Evolutionary conservation across 805 yeast species (phyloP), one percentile per base, ranked within the genome.

Genomic region (Wickerhamiella nectarea): DNA sequence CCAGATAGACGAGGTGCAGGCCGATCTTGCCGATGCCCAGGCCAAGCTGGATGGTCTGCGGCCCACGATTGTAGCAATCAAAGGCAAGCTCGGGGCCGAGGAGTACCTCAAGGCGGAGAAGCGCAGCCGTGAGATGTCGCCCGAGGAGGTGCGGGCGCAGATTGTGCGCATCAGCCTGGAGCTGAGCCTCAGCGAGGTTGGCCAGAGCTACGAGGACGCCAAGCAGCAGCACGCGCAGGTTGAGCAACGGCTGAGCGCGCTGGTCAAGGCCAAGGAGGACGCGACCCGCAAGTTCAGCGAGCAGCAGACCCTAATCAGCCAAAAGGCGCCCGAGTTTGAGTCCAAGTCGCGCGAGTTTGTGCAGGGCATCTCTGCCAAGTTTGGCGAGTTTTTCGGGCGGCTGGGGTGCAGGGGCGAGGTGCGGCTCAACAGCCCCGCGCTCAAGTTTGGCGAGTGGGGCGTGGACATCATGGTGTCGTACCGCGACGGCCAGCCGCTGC

Each of bases 331-430:
- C 7, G 43, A 22, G 19, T 33, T 40, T 18, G 31, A 40, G 38
- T 14, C 11, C 20, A 40, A 33, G 22, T 15, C 25, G n/a, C 25
- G 26, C n/a, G 25, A 15, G 24, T 17, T 40, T 11, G 34, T 34
- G 14, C 18, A 11, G 25, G 22, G 31, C 22, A 78, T 87, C 4
- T 78, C 93, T 0, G 49, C 52, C 1, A 75, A 77, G 44, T 91
- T 87, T 61, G 64, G 80, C 11, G 64, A 66, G 18, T 71, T 81
- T 41, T 84, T 91, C 58, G 65, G 68, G 4, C 67, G 73, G 8
- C 86, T 86, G 25, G 94, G 94, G 1, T 80, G 89, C 59, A 85
- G 78, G 20, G 98, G 98, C n/a, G 76, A 73, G 51, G 84, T 91
- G 4, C 58, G 61, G 29, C 65, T 86, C 34, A 68, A 71, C 10